Evolutionary conservation across 495 filamentous ascomycete genomes (phyloP), one percentile per base, ranked within the genome.

Genomic region (Achaetomiella virescens): DNA sequence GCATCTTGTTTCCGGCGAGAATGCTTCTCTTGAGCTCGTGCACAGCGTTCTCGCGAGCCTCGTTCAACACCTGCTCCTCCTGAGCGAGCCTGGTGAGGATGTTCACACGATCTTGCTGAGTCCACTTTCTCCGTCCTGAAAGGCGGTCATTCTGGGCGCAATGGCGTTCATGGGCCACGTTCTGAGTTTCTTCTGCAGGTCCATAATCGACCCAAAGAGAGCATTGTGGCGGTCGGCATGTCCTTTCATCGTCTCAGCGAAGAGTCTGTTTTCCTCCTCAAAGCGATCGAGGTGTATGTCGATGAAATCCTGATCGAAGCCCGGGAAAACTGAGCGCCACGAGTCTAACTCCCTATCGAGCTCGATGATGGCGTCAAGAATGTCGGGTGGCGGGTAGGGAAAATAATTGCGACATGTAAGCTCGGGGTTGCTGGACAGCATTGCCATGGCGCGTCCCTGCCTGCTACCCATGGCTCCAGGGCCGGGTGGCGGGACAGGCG

Each of bases 321-420:
- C 31, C 10, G 36, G 22, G 24, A 17, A 22, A 24, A 25, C 15
- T 27, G 41, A 20, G 14, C 29, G 35, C 14, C 21, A 35, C 24
- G 20, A 24, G 27, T 48, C 43, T 14, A 54, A 27, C 25, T 49
- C 31, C 40, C 12, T 12, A 0, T 54, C 45, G 21, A 54, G 40
- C 18, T 49, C 37, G 35, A 49, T 44, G 15, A 58, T 61, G 6
- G 10, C 2, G 0, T 54, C 49, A 4, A n/a, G 10, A 44, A 59
- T 54, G 22, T 59, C 50, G 20, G 50, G 49, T 17, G 43, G 25
- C 11, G 56, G 56, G 41, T 43, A 59, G 14, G 37, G 17, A 11
- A 22, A 42, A 11, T 33, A 48, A 0, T 9, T 2, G 42, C 42
- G 53, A 3, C 44, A 35, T 1, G 3, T 4, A 11, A 42, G 35